Percentiles rank a stretch among this genome's conserved stretches.
Conservation (phyloP, 2,329 filamentous ascomycete genomes). For the Hypomyces perniciosus region DNA sequence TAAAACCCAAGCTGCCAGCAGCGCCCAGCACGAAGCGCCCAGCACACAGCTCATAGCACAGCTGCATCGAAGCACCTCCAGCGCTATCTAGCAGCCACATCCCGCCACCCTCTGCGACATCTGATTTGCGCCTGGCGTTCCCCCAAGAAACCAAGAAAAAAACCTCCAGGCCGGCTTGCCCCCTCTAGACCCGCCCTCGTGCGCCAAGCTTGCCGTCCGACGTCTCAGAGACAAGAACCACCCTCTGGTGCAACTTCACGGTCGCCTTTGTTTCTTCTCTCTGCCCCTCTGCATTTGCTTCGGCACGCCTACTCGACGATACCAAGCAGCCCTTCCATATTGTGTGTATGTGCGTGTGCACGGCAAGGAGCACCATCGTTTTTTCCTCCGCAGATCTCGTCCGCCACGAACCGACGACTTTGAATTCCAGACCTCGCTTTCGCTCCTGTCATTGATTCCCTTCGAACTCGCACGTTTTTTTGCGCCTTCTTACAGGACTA, state of each 20-base stretch:
- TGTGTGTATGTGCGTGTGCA: background rate
- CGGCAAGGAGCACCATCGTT: slow-evolving; percentile 10
- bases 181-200: slow-evolving; percentile 13
- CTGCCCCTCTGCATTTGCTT: background rate
- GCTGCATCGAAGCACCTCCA: background rate
- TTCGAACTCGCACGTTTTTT: slow-evolving; percentile 11
- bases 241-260: slow-evolving; percentile 12
- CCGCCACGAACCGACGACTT: slow-evolving; percentile 7
- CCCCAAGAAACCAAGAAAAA: background rate
- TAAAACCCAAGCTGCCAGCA: background rate
- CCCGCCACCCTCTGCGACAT: slow-evolving; percentile 11
- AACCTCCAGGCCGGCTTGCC: background rate
- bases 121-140: background rate
- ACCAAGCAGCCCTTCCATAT: background rate
- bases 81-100: slow-evolving; percentile 9
- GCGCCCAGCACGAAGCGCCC: background rate
- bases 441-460: slow-evolving; percentile 8
- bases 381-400: slow-evolving; percentile 2
- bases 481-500: background rate
- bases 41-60: slow-evolving; percentile 2
- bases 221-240: slow-evolving; percentile 12
- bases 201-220: slow-evolving; percentile 9
- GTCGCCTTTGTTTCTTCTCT: slow-evolving; percentile 11
- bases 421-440: slow-evolving; percentile 3
- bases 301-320: background rate